A percentile compares a stretch with the other conserved stretches of the same genome.
These are phyloP conservation scores for Diphasiastrum complanatum DNA, from an alignment of 83 land plant species.

Conservation along the genomic window DNA sequence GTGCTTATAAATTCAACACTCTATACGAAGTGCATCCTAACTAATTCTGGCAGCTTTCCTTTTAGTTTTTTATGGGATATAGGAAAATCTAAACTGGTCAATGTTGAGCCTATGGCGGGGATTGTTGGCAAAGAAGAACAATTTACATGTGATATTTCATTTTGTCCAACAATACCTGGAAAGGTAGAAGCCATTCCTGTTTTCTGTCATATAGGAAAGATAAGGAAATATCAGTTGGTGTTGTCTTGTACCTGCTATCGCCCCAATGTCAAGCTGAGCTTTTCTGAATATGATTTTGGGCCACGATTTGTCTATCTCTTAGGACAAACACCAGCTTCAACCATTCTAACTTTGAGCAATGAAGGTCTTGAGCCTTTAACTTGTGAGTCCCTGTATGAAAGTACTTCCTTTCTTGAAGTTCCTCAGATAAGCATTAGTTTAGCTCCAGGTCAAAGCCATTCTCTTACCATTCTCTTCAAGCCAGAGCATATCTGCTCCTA, in stretches of 20 bases:
- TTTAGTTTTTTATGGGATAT: conserved; percentile 30
- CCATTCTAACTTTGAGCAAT: conserved; percentile 17
- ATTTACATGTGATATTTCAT: conserved; percentile 24
- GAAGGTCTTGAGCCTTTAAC: conserved; percentile 11
- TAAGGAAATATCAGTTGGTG: conserved; percentile 4
- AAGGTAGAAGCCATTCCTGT: not conserved
- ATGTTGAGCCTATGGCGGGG: conserved; percentile 27
- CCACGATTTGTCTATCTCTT: conserved; percentile 19
- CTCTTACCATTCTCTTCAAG: conserved; percentile 15
- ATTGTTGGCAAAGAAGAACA: conserved; percentile 21
- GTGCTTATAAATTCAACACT: conserved; percentile 20
- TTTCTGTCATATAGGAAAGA: conserved; percentile 10
- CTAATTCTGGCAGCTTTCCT: conserved; percentile 20
- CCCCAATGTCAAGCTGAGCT: conserved; percentile 19
- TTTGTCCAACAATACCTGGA: not conserved
- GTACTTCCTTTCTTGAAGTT: conserved; percentile 25
- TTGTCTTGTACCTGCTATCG: conserved; percentile 2
- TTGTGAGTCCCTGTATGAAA: conserved; percentile 21
- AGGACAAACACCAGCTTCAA: conserved; percentile 16
- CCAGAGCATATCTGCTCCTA: conserved; percentile 14
- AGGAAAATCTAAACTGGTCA: conserved; percentile 12
- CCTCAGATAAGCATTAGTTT: conserved; percentile 12
- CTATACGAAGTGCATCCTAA: conserved; percentile 22
- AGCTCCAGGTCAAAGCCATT: conserved; percentile 19
- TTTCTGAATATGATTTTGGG: conserved; percentile 28